Evolutionary conservation across 805 yeast genomes (phyloP).

Genomic region (Sungouiella thailandica): DNA sequence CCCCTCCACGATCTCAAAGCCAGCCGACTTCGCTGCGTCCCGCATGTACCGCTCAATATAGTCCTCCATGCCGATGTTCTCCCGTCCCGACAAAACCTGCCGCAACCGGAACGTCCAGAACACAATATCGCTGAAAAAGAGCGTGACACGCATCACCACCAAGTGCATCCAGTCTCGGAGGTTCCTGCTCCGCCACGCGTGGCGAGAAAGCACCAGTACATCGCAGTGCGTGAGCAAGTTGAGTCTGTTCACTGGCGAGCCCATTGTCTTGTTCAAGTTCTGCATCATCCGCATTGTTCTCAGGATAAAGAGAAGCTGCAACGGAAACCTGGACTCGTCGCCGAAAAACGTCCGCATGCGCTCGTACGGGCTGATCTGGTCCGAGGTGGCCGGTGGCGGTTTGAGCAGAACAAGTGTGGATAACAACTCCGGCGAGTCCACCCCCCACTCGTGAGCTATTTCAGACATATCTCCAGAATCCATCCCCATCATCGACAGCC

Average conservation of each 20-base stretch:
- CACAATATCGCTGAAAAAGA: constrained; percentile 26
- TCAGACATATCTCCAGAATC: constrained; percentile 43
- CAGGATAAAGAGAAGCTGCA: constrained; percentile 58
- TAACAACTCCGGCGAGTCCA: constrained; percentile 58
- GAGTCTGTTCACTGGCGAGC: constrained; percentile 71
- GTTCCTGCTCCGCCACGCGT: constrained; percentile 3
- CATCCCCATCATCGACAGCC: constrained; percentile 57
- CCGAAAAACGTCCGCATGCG: constrained; percentile 51
- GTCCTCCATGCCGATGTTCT: constrained; percentile 40
- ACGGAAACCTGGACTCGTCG: constrained; percentile 63
- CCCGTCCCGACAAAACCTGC: constrained; percentile 31
- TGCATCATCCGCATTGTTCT: constrained; percentile 74
- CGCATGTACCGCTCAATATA: constrained; percentile 39
- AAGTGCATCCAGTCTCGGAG: constrained; percentile 12
- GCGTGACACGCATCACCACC: constrained; percentile 18
- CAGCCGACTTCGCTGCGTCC: constrained; percentile 39
- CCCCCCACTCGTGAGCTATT: constrained; percentile 62
- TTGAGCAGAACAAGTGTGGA: constrained; percentile 51
- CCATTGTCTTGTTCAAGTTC: constrained; percentile 57
- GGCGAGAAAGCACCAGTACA: neutral
- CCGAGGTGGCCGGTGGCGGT: constrained; percentile 26
- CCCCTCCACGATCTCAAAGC: constrained; percentile 27
- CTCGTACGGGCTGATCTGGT: constrained; percentile 27
- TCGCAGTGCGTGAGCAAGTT: constrained; percentile 60
- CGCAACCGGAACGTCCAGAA: constrained; percentile 29